Conservation (phyloP, 2,329 filamentous ascomycete species). For the Curvularia hawaiiensis region DNA sequence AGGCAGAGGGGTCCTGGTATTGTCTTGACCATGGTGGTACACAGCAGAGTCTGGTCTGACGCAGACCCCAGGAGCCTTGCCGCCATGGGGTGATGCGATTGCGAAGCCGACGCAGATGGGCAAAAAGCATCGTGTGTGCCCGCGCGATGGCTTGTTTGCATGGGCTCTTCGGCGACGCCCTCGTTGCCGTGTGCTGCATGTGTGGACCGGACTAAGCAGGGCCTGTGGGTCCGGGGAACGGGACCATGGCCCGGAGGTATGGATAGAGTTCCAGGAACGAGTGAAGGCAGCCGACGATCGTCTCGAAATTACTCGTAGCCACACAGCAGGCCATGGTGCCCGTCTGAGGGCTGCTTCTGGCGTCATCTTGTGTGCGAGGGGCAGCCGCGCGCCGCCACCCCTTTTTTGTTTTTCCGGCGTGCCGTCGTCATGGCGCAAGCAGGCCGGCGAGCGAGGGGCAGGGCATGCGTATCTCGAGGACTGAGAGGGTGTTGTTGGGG, state of each 20-base stretch:
- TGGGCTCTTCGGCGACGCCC: slow-evolving; percentile 9
- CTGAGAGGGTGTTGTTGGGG: slow-evolving; percentile 11
- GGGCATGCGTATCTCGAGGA: slow-evolving; percentile 2
- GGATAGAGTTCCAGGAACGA: slow-evolving; percentile 45
- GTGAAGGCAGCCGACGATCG: slow-evolving; percentile 38
- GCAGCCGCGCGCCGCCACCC: slow-evolving; percentile 21
- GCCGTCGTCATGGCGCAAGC: slow-evolving; percentile 34
- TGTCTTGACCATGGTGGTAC: not conserved
- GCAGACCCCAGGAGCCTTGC: slow-evolving; percentile 4
- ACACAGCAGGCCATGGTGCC: slow-evolving; percentile 28
- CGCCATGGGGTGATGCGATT: slow-evolving; percentile 8
- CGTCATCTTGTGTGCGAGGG: slow-evolving; percentile 25
- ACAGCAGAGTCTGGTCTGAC: not conserved
- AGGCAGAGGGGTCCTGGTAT: slow-evolving; percentile 5
- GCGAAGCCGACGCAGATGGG: not conserved
- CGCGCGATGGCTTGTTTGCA: slow-evolving; percentile 2
- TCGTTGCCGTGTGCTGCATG: slow-evolving; percentile 24
- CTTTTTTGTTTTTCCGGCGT: slow-evolving; percentile 10
- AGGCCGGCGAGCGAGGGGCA: slow-evolving; percentile 20
- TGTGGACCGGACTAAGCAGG: slow-evolving; percentile 25
- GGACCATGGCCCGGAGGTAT: slow-evolving; percentile 41
- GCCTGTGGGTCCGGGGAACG: slow-evolving; percentile 45
- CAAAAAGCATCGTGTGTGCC: slow-evolving; percentile 6
- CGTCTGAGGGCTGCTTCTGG: slow-evolving; percentile 26
- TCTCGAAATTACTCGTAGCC: slow-evolving; percentile 36